phyloP scores from a whole-genome alignment of 2,329 filamentous ascomycete genomes.

The Ophiostoma novo-ulmi region DNA sequence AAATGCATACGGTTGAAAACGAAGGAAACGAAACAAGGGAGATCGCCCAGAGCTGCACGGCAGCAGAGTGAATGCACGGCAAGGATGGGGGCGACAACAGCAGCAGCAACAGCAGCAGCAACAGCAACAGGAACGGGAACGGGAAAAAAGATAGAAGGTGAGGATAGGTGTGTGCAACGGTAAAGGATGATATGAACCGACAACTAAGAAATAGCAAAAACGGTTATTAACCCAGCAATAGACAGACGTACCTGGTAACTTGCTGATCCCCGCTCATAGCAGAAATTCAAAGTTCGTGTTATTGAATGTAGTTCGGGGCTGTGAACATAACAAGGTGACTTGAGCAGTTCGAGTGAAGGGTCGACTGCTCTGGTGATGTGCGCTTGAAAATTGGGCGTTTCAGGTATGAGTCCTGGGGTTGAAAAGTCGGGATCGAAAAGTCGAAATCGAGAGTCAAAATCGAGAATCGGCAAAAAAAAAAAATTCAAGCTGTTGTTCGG shows the following conservation, averaged over 20 bases:
- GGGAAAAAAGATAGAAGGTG: neutral
- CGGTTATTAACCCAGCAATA: neutral
- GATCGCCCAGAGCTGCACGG: slow-evolving; percentile 21
- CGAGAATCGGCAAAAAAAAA: neutral
- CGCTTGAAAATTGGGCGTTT: neutral
- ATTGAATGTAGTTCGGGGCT: slow-evolving; percentile 16
- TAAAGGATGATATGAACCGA: neutral
- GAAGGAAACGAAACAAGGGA: slow-evolving; percentile 20
- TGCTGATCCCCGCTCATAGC: slow-evolving; percentile 61
- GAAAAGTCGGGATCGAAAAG: neutral
- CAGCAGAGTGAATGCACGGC: slow-evolving; percentile 24
- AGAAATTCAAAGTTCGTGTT: slow-evolving; percentile 31
- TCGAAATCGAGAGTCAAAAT: neutral
- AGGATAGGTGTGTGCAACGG: slow-evolving; percentile 3
- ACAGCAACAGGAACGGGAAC: slow-evolving; percentile 11
- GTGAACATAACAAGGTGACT: slow-evolving; percentile 15
- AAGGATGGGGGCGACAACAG: slow-evolving; percentile 18
- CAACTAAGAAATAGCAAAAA: slow-evolving; percentile 1
- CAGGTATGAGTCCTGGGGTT: neutral
- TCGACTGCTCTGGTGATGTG: neutral
- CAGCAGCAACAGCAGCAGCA: neutral
- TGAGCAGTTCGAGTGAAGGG: neutral
- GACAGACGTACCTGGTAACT: slow-evolving; percentile 43
- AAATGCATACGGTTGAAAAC: neutral
- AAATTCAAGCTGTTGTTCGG: neutral